Percentiles rank a stretch among this genome's conserved stretches.
Conservation (phyloP, 2,329 filamentous ascomycete genomes). For the Escovopsis sp. region DNA sequence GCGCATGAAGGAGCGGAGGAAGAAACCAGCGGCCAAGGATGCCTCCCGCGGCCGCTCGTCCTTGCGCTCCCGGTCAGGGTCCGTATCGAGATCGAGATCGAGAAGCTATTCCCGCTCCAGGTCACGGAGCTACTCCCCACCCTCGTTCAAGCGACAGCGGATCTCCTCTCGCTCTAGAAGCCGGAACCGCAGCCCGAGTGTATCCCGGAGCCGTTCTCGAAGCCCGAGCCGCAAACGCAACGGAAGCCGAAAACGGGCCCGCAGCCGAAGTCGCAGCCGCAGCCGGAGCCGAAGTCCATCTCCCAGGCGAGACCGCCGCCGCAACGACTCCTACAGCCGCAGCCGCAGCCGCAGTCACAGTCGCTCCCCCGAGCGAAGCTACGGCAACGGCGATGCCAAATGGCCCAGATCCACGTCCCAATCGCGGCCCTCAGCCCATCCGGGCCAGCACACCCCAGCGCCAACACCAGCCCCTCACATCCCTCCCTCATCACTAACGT, state of each 20-base stretch:
- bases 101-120: constrained; percentile 14
- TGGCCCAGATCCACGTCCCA: constrained; percentile 3
- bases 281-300: constrained; percentile 8
- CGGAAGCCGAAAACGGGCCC: constrained; percentile 5
- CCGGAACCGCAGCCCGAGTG: constrained; percentile 12
- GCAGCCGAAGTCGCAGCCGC: constrained; percentile 20
- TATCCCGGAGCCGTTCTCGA: constrained; percentile 8
- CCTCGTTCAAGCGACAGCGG: constrained; percentile 16
- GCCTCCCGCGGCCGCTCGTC: constrained; percentile 20
- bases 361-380: not conserved
- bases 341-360: constrained; percentile 7
- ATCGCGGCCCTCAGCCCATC: constrained; percentile 1
- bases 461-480: constrained; percentile 1
- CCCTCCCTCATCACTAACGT: constrained; percentile 10
- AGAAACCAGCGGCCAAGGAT: constrained; percentile 12
- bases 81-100: constrained; percentile 14
- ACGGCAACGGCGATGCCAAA: not conserved
- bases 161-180: constrained; percentile 13
- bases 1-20: constrained; percentile 53
- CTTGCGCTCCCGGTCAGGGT: constrained; percentile 7
- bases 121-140: constrained; percentile 18
- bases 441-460: constrained; percentile 6
- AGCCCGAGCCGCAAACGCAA: too few relatives aligned
- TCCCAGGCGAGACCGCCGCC: constrained; percentile 1
- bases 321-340: not conserved